These are phyloP conservation scores for Blastobotrys americana DNA, from an alignment of 805 yeast species.

Conservation along the genomic window DNA sequence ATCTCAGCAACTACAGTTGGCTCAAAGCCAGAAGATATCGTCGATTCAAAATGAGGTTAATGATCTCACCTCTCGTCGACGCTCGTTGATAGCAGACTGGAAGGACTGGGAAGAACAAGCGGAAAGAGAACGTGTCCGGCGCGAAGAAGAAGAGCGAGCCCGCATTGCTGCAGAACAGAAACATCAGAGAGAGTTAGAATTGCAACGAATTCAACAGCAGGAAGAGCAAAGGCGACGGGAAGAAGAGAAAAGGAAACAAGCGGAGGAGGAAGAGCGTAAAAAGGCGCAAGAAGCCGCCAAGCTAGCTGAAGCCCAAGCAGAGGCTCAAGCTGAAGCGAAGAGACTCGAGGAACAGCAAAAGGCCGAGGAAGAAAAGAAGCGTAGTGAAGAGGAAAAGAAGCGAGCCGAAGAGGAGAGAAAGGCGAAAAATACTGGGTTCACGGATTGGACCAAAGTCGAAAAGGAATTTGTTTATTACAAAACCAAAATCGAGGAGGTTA, in stretches of 20 bases:
- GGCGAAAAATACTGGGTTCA: conserved; percentile 13
- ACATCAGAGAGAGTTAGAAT: conserved; percentile 17
- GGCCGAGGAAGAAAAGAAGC: conserved; percentile 17
- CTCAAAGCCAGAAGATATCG: neutral
- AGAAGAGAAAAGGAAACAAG: conserved; percentile 11
- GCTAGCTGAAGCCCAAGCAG: conserved; percentile 24
- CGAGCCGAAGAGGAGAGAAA: conserved; percentile 15
- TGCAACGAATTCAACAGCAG: too few species aligned
- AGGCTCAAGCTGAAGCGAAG: conserved; percentile 22
- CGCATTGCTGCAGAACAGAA: conserved; percentile 21
- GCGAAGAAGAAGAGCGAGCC: conserved; percentile 30
- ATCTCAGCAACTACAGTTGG: neutral
- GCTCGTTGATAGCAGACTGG: conserved; percentile 1
- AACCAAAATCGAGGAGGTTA: conserved; percentile 41
- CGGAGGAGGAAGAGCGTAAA: conserved; percentile 12
- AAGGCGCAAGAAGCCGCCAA: conserved; percentile 18
- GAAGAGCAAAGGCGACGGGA: conserved; percentile 11
- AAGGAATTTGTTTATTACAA: conserved; percentile 27
- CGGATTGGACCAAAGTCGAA: conserved; percentile 25
- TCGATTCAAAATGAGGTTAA: neutral
- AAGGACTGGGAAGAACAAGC: conserved; percentile 3
- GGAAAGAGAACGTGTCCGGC: conserved; percentile 5
- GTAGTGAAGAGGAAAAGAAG: conserved; percentile 15
- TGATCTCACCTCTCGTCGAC: neutral
- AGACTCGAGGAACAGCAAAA: too few species aligned